These are phyloP conservation scores for Crithidia thermophila DNA, from an alignment of 208 protist species.

Conservation along the genomic window DNA sequence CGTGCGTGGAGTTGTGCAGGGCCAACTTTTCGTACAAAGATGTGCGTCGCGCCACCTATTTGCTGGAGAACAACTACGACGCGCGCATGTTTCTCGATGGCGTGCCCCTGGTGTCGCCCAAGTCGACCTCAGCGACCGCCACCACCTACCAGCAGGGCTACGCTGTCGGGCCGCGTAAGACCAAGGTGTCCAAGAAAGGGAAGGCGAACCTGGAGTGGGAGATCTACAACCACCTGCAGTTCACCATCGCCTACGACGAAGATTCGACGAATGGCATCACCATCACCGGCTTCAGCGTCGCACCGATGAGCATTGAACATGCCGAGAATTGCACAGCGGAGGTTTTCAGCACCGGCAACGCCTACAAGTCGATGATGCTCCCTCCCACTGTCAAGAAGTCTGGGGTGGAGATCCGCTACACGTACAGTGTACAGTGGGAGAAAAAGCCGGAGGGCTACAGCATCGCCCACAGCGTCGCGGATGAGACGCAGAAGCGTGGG, in stretches of 20 bases:
- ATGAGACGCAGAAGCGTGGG: slow-evolving; percentile 14
- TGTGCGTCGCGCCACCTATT: slow-evolving; percentile 26
- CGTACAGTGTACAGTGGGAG: slow-evolving; percentile 42
- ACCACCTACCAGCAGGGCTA: slow-evolving; percentile 34
- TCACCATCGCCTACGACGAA: slow-evolving; percentile 49
- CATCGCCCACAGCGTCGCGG: slow-evolving; percentile 1
- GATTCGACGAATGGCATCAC: not conserved
- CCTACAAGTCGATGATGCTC: not conserved
- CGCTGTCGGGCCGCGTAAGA: slow-evolving; percentile 22
- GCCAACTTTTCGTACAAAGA: slow-evolving; percentile 29
- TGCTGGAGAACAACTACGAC: slow-evolving; percentile 59
- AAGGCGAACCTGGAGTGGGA: not conserved
- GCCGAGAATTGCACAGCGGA: slow-evolving; percentile 1
- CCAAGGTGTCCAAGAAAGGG: no score
- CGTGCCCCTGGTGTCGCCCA: slow-evolving; percentile 47
- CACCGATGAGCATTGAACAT: slow-evolving; percentile 18
- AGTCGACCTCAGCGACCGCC: no score
- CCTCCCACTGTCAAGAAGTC: not conserved
- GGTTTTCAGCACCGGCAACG: not conserved
- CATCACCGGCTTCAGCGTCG: slow-evolving; percentile 66
- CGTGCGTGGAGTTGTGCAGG: slow-evolving; percentile 45
- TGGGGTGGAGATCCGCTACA: not conserved
- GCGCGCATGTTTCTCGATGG: slow-evolving; percentile 72
- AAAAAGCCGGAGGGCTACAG: not conserved
- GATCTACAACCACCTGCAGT: slow-evolving; percentile 74